Evolutionary conservation across 257 asterid genomes (phyloP).

Genomic region (Solanum rostratum): DNA sequence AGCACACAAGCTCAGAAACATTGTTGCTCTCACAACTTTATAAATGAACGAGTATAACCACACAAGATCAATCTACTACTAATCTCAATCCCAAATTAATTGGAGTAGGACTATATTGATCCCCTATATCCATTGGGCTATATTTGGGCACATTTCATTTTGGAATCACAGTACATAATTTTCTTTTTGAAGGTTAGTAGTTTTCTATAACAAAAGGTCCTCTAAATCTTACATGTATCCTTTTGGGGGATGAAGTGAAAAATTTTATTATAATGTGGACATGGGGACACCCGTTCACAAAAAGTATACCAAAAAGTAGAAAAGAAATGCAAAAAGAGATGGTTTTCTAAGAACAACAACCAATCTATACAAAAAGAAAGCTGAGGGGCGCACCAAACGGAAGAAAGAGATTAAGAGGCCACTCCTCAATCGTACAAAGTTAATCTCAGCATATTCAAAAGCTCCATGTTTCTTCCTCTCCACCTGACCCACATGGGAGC

Average conservation of each 20-base stretch:
- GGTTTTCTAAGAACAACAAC: background rate
- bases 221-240: background rate
- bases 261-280: background rate
- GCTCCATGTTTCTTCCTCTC: background rate
- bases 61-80: background rate
- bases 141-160: background rate
- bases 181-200: background rate
- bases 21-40: background rate
- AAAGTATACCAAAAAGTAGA: background rate
- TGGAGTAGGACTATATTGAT: background rate
- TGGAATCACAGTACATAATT: background rate
- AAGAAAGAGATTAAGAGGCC: background rate
- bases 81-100: background rate
- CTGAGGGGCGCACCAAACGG: background rate
- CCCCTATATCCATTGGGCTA: background rate
- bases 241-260: background rate
- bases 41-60: background rate
- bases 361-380: background rate
- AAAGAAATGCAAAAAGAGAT: background rate
- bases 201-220: background rate
- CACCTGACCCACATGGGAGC: background rate
- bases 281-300: background rate
- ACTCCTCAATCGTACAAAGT: background rate
- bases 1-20: background rate
- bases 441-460: background rate